Base-by-base conservation (phyloP, 306 rosid genomes). In the Vicia faba region DNA sequence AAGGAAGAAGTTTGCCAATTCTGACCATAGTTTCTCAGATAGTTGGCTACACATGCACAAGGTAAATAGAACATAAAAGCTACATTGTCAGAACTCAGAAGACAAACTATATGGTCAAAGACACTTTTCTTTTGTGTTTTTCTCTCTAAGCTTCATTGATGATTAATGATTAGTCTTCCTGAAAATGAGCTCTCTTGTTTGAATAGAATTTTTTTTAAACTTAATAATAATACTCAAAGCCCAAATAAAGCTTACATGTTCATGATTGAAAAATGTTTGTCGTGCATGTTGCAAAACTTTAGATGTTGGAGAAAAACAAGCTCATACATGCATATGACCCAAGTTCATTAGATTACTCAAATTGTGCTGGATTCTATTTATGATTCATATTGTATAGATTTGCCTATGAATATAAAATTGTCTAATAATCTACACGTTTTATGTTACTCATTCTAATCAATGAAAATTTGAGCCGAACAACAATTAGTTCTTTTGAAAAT, bases 161-260 rank as follows among this genome's bases (percentile, higher is more conserved):
- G 41, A 69, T 69, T 73, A 29, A 31, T 31, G 8, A 31, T 31
- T 56, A 57, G 31, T 79, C 35, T 68, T 60, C 83, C 74, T n/a
- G 54, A 74, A 74, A 78, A 67, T 50, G 54, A 55, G 82, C 66
- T 7, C 56, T 61, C 10, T 15, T 15, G 18, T 19, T 61, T 23
- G 55, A 51, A 31, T 31, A 66, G 46, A 10, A 5, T 60, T 64
- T 57, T n/a, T 60, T 64, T 69, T 26, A 60, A 72, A 23, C 11
- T 69, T 69, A 79, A 68, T 29, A 40, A 68, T 26, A 40, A 68
- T 36, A 39, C 61, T 23, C 7, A 11, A 56, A 70, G 16, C 28
- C 39, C 68, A 29, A 68, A 35, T 55, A 70, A 70, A 77, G 68
- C 41, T 5, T 7, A 6, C 36, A 39, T 26, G 54, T 29, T 74